These are phyloP conservation scores for Penicillium bialowiezense DNA, from an alignment of 495 filamentous ascomycete species.

Conservation along the genomic window DNA sequence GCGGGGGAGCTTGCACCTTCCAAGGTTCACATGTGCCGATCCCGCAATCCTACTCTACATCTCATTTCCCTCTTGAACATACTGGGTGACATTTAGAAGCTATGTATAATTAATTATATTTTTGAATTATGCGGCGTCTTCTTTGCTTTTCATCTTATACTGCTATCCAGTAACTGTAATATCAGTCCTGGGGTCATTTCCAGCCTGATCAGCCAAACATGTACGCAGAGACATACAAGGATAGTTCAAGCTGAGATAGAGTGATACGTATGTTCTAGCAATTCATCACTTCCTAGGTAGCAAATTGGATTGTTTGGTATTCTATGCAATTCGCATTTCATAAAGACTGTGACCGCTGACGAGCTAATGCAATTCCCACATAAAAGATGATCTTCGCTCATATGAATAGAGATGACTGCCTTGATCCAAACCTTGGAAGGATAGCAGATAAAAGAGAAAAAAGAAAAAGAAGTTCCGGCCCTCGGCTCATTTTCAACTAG, in stretches of 20 bases:
- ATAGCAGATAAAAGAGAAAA: slow-evolving; percentile 5
- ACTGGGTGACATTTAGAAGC: too few relatives aligned
- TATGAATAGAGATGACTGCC: slow-evolving; percentile 24
- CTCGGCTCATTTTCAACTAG: slow-evolving; percentile 6
- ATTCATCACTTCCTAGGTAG: too few relatives aligned
- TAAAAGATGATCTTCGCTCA: slow-evolving; percentile 28
- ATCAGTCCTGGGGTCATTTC: too few relatives aligned
- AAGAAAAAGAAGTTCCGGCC: slow-evolving; percentile 11
- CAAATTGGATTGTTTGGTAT: slow-evolving; percentile 11
- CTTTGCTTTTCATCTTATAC: too few relatives aligned
- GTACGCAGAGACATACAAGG: too few relatives aligned
- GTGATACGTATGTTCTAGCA: too few relatives aligned
- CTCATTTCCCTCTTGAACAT: too few relatives aligned
- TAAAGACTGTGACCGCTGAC: slow-evolving; percentile 21
- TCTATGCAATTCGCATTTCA: slow-evolving; percentile 19
- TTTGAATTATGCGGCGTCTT: too few relatives aligned
- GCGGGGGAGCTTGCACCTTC: slow-evolving; percentile 24
- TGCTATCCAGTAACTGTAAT: too few relatives aligned
- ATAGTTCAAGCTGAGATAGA: too few relatives aligned
- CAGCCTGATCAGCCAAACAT: too few relatives aligned
- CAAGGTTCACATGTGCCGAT: background rate
- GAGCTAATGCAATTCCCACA: slow-evolving; percentile 35
- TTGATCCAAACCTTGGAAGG: slow-evolving; percentile 10
- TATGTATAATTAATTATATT: too few relatives aligned
- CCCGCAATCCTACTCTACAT: background rate